phyloP scores from a whole-genome alignment of 192 early-diverging fungal genomes.

The Gonapodya sp. region DNA sequence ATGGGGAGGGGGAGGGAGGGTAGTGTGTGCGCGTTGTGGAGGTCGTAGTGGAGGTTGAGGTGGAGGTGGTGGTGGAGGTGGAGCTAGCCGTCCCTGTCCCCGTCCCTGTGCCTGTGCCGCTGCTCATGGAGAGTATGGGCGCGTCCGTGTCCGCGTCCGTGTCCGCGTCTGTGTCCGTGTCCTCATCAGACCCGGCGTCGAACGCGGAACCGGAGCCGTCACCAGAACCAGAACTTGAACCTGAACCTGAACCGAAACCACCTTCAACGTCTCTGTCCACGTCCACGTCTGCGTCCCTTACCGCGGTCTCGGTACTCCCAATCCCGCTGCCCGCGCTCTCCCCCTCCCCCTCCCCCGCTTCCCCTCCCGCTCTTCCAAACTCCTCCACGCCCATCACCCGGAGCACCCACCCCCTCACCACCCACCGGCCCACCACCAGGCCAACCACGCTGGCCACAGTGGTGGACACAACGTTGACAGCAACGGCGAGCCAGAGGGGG shows the following conservation, averaged over 20 bases:
- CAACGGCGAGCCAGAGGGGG: not conserved
- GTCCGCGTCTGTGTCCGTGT: too few relatives aligned
- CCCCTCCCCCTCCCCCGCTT: not conserved
- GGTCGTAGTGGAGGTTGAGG: too few relatives aligned
- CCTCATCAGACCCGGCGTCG: not conserved
- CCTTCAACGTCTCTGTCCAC: too few relatives aligned
- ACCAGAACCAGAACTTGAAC: too few relatives aligned
- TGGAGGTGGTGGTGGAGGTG: too few relatives aligned
- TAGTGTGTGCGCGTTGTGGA: too few relatives aligned
- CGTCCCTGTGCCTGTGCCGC: not conserved
- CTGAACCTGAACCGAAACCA: too few relatives aligned
- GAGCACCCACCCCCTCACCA: not conserved
- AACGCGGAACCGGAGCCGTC: too few relatives aligned
- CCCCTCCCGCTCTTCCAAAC: not conserved
- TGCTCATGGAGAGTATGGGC: not conserved
- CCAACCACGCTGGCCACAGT: not conserved
- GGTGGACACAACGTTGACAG: not conserved
- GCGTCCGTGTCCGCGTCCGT: not conserved
- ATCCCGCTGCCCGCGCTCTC: not conserved
- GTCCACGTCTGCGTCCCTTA: not conserved
- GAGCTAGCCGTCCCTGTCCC: too few relatives aligned
- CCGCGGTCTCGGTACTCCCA: not conserved
- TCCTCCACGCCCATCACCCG: not conserved
- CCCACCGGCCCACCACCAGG: not conserved
- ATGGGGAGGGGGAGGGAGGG: too few relatives aligned